phyloP scores from a whole-genome alignment of 805 yeast species.

The Candida montana region DNA sequence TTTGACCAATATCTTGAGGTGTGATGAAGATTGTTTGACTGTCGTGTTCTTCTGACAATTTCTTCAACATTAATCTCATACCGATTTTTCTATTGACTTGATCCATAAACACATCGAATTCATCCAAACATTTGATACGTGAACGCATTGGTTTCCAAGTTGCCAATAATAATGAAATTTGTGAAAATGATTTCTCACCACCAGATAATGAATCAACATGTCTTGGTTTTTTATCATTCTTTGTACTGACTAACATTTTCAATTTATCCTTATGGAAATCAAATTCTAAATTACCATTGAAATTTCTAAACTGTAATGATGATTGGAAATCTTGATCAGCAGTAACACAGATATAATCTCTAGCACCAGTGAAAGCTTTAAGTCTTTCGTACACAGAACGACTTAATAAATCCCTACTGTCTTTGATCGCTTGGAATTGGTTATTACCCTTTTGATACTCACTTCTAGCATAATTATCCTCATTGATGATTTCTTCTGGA shows the following conservation, averaged over 20 bases:
- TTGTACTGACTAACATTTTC: conserved; percentile 56
- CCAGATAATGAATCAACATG: conserved; percentile 86
- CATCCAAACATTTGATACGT: conserved; percentile 85
- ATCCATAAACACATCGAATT: conserved; percentile 97
- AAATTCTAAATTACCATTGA: conserved; percentile 66
- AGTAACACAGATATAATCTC: conserved; percentile 37
- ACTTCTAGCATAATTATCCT: conserved; percentile 39
- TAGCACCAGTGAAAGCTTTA: conserved; percentile 35
- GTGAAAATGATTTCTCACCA: conserved; percentile 94
- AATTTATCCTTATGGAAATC: conserved; percentile 48
- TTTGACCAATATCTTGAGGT: conserved; percentile 76
- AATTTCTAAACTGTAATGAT: conserved; percentile 62
- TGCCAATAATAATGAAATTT: conserved; percentile 78
- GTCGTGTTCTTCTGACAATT: conserved; percentile 55
- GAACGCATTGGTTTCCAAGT: conserved; percentile 94
- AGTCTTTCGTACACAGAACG: conserved; percentile 39
- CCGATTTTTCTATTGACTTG: conserved; percentile 81
- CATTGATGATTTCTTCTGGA: conserved; percentile 47
- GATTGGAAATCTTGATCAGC: conserved; percentile 54
- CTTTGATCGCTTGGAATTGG: conserved; percentile 32
- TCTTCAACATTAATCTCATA: conserved; percentile 64
- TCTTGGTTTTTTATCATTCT: conserved; percentile 51
- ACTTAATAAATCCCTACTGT: conserved; percentile 27
- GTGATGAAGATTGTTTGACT: conserved; percentile 91
- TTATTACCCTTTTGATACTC: conserved; percentile 38